Conservation (phyloP, 2,329 filamentous ascomycete genomes). For the Aspergillus versicolor region DNA sequence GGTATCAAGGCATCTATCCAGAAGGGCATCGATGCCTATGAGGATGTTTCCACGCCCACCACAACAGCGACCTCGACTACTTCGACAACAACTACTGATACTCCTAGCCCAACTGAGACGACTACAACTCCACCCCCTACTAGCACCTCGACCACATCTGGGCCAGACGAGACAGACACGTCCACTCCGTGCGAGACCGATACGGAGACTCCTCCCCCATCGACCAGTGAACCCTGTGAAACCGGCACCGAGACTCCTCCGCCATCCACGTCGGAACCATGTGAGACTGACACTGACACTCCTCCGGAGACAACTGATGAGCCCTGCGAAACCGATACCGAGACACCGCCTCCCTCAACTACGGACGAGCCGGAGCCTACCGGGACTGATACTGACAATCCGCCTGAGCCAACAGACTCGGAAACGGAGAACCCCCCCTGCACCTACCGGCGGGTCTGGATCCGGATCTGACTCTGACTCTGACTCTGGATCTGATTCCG, state of each 20-base stretch:
- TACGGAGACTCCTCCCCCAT: neutral
- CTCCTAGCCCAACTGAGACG: neutral
- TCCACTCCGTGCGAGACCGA: neutral
- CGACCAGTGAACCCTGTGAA: neutral
- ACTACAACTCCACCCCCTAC: neutral
- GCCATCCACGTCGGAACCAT: neutral
- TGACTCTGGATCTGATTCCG: neutral
- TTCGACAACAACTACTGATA: neutral
- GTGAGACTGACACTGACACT: neutral
- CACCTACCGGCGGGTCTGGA: too few species aligned
- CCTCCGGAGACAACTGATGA: neutral
- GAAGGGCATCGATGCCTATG: conserved; percentile 25
- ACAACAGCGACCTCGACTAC: neutral
- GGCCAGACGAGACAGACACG: neutral
- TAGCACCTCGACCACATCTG: neutral
- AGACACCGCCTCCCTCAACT: neutral
- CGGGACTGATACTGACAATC: neutral
- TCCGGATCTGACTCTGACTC: too few species aligned
- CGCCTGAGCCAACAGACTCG: neutral
- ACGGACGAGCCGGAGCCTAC: conserved; percentile 4
- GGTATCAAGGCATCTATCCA: conserved; percentile 29
- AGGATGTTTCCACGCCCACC: conserved; percentile 3
- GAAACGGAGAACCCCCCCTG: neutral
- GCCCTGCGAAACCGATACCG: conserved; percentile 5
- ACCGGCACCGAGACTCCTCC: neutral